Base-by-base conservation (phyloP, 2,329 filamentous ascomycete species). In the Colletotrichum chlorophyti region DNA sequence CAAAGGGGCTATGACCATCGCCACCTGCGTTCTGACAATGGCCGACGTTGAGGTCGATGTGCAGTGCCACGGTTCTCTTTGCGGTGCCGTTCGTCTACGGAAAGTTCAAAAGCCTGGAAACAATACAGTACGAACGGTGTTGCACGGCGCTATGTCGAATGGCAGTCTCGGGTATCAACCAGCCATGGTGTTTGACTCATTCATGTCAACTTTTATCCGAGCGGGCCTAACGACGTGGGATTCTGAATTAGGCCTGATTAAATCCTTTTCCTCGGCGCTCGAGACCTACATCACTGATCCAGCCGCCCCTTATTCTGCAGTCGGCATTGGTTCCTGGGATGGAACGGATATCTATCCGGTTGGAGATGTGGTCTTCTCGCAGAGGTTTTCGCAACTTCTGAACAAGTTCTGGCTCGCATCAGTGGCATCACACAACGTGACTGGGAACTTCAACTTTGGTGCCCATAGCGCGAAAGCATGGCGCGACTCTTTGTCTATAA, bases 231-330 rank as follows among this genome's bases (percentile, higher is more conserved):
- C 34, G 17, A 8, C 37, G 4, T 54, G 51, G 51, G 51, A 54
- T 9, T n/a, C n/a, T 0, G 24, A 19, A 12, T 19, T n/a, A 26
- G 6, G 3, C 37, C 35, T 9, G 5, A 19, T 23, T n/a, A 47
- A 37, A 19, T 23, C 32, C 3, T 49, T 26, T 17, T 14, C 43
- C 19, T 29, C 52, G 2, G 26, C 52, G 5, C 17, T 55, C 15
- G 52, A 55, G 35, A 26, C 26, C 8, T 55, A 55, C 23, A 29
- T 55, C 26, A 49, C 52, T 15, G 21, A 55, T 15, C 52, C 52
- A 3, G 21, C 17, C 1, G 17, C 43, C 10, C 52, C 52, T 8
- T 55, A 34, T 8, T 41, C 43, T 5, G 43, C 52, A 6, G 2
- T 37, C 14, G 35, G 19, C 0, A 40, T 32, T 2, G 29, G 35